Evolutionary conservation across 2,329 filamentous ascomycete genomes (phyloP), one percentile per base, ranked within the genome.

Genomic region (Neonectria faginata): DNA sequence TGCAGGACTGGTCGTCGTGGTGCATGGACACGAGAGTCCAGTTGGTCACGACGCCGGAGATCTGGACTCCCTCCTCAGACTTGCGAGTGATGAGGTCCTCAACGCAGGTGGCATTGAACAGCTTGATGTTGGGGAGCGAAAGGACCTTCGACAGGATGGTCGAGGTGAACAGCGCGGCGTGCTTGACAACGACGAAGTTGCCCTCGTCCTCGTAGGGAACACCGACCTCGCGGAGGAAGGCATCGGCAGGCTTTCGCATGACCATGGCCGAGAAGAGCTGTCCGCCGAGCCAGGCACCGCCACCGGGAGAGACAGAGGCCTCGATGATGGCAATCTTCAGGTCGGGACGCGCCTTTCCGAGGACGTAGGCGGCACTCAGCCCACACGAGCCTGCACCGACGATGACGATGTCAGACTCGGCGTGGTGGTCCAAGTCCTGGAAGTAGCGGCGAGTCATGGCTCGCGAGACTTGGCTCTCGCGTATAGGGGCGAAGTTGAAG

Each of bases 381-480:
- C 94, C 94, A 77, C 94, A 97, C 31, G 92, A 95, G 53, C 94
- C 94, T 33, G 94, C 94, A 64, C 94, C 94, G 70, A 97, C 87
- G 77, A 97, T 97, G 83, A 97, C 94, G 76, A 97, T 90, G 85
- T 97, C 94, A 52, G 92, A 93, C 84, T 97, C 94, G 79, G 94
- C 93, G 77, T 97, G 96, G 66, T 82, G 88, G 84, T 97, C 92
- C 59, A 97, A 85, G 82, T 97, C 94, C 74, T 88, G 82, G 80
- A 97, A 97, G 90, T 97, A 97, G 78, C 94, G 93, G 57, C 92
- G 88, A 58, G 92, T 95, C 94, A 97, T 97, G 78, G 94, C 93
- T 68, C 94, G 92, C 55, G 92, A 95, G 78, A 97, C 94, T 82
- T 97, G 92, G 70, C 89, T 92, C 87, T 97, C 94, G 71, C 94